Evolutionary conservation across 352 stramenopile genomes (phyloP), one percentile per base, ranked within the genome.

Genomic region (Phytopythium oedochilum): DNA sequence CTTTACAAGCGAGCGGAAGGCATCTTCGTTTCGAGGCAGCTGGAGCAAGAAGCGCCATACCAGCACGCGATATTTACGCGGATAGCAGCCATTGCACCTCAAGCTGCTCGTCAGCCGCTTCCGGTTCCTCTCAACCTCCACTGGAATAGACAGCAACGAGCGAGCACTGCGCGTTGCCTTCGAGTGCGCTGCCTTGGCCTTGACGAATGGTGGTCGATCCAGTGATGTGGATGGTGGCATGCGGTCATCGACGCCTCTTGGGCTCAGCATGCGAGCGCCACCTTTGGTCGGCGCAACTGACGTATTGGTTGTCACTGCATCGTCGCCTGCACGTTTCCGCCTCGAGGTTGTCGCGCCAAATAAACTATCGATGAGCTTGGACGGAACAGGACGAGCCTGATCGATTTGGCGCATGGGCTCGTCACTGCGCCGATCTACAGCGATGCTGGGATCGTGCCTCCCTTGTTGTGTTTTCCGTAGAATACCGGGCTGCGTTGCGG

Each of bases 21-120:
- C 74, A 49, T 74, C 67, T 53, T 87, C 78, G 44, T 96, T 97
- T 46, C 86, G 86, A 11, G 91, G 91, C 17, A 97, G 59, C 2
- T 61, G 70, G 55, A 96, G 65, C 46, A 96, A 59, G 40, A 93
- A 96, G 28, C 77, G 71, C 87, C 87, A 96, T 23, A 89, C 83
- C 2, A 95, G 64, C 18, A 90, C 69, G 3, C 87, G 83, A 54
- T 96, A 95, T 47, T 92, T 91, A 17, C 71, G 78, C 0, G 87
- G 87, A 50, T 92, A 96, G 48, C 63, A 69, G 5, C 86, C 85
- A 60, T 84, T 88, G 58, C 70, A 82, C 38, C 76, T 75, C 5
- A 96, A 68, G 47, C 76, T 84, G 17, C 68, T 64, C 57, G 81
- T 64, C 4, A 95, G 64, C 34, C 81, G 81, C 44, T 71, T 83